These are phyloP conservation scores for Pseudogymnoascus sp. DNA, from an alignment of 2,329 filamentous ascomycete genomes.

Conservation along the genomic window DNA sequence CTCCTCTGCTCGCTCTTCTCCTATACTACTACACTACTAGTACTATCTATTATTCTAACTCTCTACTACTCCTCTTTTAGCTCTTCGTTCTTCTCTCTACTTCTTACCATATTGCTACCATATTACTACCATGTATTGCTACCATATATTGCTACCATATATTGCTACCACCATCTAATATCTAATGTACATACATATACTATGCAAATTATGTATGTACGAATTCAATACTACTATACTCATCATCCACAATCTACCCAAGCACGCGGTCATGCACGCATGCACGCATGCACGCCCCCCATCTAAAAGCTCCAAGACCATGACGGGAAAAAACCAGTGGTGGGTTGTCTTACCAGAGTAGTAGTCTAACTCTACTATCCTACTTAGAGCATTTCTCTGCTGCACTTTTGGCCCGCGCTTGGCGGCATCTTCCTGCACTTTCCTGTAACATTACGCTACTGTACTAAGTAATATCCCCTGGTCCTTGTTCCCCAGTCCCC, in stretches of 20 bases:
- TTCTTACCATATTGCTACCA: too few species aligned
- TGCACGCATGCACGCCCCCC: neutral
- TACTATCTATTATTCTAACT: neutral
- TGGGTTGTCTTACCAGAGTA: neutral
- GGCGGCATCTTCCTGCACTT: neutral
- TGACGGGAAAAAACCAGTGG: neutral
- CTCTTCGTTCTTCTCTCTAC: too few species aligned
- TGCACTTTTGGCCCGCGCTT: too few species aligned
- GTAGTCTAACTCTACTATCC: neutral
- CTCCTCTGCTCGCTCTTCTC: neutral
- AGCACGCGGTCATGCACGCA: neutral
- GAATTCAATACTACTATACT: neutral
- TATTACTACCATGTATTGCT: too few species aligned
- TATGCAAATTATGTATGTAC: neutral
- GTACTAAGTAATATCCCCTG: neutral
- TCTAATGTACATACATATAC: too few species aligned
- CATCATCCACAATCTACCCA: neutral
- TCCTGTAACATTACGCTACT: too few species aligned
- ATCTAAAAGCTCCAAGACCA: neutral
- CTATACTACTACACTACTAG: too few species aligned
- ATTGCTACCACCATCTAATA: too few species aligned
- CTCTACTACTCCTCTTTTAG: too few species aligned
- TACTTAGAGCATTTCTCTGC: neutral
- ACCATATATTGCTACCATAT: too few species aligned
- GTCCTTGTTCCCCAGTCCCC: slow-evolving; percentile 1